Conservation (phyloP, 495 filamentous ascomycete genomes). For the Massariosphaeria phaeospora region DNA sequence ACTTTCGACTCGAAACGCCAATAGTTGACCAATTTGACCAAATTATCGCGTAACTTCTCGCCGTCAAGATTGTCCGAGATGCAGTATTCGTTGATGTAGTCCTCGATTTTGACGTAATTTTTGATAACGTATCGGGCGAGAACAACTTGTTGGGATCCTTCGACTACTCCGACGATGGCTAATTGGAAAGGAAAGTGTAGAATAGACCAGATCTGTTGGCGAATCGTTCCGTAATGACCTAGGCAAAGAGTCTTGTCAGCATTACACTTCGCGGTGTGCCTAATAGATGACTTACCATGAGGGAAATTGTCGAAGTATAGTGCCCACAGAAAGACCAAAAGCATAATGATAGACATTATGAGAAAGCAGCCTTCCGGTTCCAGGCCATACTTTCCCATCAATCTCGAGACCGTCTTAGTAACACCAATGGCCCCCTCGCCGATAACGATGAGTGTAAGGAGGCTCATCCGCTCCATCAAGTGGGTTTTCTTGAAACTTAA, state of each 20-base stretch:
- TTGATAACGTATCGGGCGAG: conserved; percentile 29
- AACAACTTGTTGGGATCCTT: conserved; percentile 30
- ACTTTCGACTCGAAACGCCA: conserved; percentile 23
- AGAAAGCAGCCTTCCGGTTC: conserved; percentile 22
- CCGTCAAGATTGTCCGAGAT: conserved; percentile 21
- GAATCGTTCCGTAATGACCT: conserved; percentile 33
- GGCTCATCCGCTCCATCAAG: conserved; percentile 33
- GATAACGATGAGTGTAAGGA: conserved; percentile 33
- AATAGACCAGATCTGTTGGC: conserved; percentile 31
- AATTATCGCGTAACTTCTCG: conserved; percentile 3
- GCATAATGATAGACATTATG: conserved; percentile 31
- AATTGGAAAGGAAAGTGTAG: conserved; percentile 33
- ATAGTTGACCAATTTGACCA: conserved; percentile 19
- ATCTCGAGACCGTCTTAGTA: conserved; percentile 27
- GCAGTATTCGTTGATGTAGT: conserved; percentile 15
- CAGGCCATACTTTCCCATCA: conserved; percentile 31
- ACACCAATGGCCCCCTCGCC: conserved; percentile 34
- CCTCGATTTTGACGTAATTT: conserved; percentile 17
- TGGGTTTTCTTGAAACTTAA: conserved; percentile 35
- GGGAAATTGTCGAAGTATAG: conserved; percentile 32
- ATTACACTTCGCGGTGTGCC: too few species aligned
- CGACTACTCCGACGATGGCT: conserved; percentile 29
- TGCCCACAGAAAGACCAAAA: conserved; percentile 28
- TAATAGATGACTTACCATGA: too few species aligned
- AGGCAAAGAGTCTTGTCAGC: too few species aligned